These are phyloP conservation scores for Gelatoporia subvermispora DNA, from an alignment of 768 basidiomycete genomes.

Conservation along the genomic window DNA sequence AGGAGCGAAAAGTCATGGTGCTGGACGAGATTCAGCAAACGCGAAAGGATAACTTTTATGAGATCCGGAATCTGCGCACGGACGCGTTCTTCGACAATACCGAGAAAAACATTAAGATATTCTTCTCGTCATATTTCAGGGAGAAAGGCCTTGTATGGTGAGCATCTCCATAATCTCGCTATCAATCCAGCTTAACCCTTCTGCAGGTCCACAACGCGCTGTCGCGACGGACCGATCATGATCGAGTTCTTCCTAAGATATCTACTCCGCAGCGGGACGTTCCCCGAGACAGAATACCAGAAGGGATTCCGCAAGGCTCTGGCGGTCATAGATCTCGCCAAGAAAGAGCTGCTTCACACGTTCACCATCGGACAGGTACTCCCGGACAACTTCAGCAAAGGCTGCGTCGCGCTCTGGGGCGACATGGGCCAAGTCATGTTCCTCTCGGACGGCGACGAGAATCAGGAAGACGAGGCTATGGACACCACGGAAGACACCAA, in stretches of 20 bases:
- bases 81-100: constrained; percentile 58
- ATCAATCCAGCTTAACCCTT: constrained; percentile 1
- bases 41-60: constrained; percentile 15
- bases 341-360: constrained; percentile 47
- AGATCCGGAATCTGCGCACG: constrained; percentile 26
- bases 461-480: constrained; percentile 4
- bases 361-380: constrained; percentile 40
- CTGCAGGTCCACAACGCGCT: constrained; percentile 37
- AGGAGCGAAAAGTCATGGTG: neutral
- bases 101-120: constrained; percentile 51
- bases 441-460: constrained; percentile 12
- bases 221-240: constrained; percentile 48
- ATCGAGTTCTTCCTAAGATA: constrained; percentile 58
- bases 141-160: constrained; percentile 69
- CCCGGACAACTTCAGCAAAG: constrained; percentile 48
- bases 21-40: constrained; percentile 12
- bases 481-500: neutral
- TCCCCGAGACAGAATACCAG: constrained; percentile 45
- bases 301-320: constrained; percentile 43
- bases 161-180: constrained; percentile 11
- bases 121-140: constrained; percentile 66
- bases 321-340: constrained; percentile 36
- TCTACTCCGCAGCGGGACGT: constrained; percentile 48
- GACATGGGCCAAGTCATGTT: constrained; percentile 5
- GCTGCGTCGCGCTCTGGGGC: constrained; percentile 49